Evolutionary conservation across 78 protist genomes (phyloP), one percentile per base, ranked within the genome.

Genomic region (Emiliania huxleyi): DNA sequence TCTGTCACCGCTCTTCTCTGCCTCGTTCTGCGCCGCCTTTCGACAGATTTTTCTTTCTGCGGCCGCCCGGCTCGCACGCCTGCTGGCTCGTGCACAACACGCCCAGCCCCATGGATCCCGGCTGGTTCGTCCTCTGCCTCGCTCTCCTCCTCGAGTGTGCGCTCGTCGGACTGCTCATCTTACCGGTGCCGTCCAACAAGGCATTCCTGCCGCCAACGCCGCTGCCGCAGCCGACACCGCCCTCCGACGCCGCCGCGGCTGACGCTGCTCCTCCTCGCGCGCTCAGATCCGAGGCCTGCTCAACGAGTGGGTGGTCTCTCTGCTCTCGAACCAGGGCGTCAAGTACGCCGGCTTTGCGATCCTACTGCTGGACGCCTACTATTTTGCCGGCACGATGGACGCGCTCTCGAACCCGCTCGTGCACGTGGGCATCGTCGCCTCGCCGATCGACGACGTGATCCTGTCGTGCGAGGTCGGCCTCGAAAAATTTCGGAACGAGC

Each of bases 71-170:
- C n/a, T n/a, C n/a, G n/a, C n/a, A n/a, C n/a, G n/a, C n/a, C n/a
- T n/a, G n/a, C n/a, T n/a, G n/a, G n/a, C n/a, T n/a, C n/a, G n/a
- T n/a, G n/a, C n/a, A n/a, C n/a, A n/a, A n/a, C n/a, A n/a, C n/a
- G n/a, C n/a, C n/a, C n/a, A n/a, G n/a, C n/a, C n/a, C n/a, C n/a
- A 81, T 81, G 89, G 89, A 81, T 19, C 89, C 89, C 26, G 89
- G 89, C 0, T 81, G 89, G 89, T 23, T 81, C 56, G 38, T 81
- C 5, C 48, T 81, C 26, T 3, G 4, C 40, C 18, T 29, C 37
- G 49, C 40, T 12, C 35, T 81, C 8, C 29, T 44, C 25, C 0
- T 44, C 40, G 49, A 81, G 89, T 42, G 49, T 40, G 0, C 19
- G 42, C 89, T 81, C 56, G 89, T 81, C 23, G 1, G 8, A 6